Conservation (phyloP, 2,329 filamentous ascomycete genomes). For the Tetracladium maxilliforme region DNA sequence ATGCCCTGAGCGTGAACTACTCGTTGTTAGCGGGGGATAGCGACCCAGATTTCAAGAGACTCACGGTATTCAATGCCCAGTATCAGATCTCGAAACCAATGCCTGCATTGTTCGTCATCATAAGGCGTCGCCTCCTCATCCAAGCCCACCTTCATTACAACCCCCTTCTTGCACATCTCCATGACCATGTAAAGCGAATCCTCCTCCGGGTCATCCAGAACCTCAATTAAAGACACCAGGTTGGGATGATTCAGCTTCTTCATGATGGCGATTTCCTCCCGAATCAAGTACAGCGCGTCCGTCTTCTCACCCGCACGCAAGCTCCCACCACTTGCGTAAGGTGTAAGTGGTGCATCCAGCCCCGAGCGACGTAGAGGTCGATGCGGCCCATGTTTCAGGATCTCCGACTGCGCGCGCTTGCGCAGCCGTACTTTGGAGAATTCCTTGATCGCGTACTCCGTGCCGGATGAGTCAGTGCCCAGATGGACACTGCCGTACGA, state of each 20-base stretch:
- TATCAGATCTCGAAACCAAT: constrained; percentile 91
- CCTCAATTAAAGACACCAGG: constrained; percentile 84
- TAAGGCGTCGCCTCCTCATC: constrained; percentile 74
- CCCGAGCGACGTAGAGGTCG: too few species aligned
- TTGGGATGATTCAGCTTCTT: constrained; percentile 95
- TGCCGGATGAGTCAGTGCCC: constrained; percentile 77
- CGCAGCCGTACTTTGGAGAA: constrained; percentile 88
- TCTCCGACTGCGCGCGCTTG: constrained; percentile 80
- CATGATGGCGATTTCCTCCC: constrained; percentile 94
- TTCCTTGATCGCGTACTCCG: constrained; percentile 94
- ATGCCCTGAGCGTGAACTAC: constrained; percentile 85
- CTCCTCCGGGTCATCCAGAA: constrained; percentile 87
- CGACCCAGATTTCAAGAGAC: constrained; percentile 16
- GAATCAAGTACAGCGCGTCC: constrained; percentile 71
- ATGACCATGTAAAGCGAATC: constrained; percentile 98
- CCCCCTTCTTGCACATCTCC: constrained; percentile 97
- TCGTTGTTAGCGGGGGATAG: constrained; percentile 6
- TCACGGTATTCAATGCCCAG: constrained; percentile 83
- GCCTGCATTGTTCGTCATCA: constrained; percentile 64
- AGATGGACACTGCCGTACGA: constrained; percentile 91
- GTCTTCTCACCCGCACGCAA: constrained; percentile 43
- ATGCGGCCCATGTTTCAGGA: constrained; percentile 54
- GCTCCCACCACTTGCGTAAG: too few species aligned
- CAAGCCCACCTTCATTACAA: constrained; percentile 91
- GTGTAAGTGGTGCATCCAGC: too few species aligned